Evolutionary conservation across 306 rosid genomes (phyloP), one percentile per base, ranked within the genome.

Genomic region (Fagus sylvatica): DNA sequence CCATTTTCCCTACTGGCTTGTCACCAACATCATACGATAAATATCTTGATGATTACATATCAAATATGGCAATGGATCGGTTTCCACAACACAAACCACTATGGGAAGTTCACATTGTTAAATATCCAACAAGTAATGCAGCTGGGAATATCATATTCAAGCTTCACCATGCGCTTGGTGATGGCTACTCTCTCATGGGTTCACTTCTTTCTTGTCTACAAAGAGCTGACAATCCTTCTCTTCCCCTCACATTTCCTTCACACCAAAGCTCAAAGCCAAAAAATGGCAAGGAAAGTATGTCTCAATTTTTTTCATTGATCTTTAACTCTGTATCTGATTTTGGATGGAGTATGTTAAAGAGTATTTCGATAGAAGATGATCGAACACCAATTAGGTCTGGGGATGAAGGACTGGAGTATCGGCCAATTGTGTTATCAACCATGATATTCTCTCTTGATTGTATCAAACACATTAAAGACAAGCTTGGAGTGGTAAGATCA

Each of bases 81-180:
- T 53, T 85, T 10, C 69, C 86, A 51, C 78, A 83, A 68, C 60
- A 40, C 40, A 90, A 48, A 39, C 93, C 93, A 22, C 39, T 87
- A 15, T 90, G 93, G 93, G 85, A 87, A 76, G 9, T 91, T 53
- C 93, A 91, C 80, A 32, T 85, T 1, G 4, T 90, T 12, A 88
- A 86, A 7, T 78, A 83, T 75, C 88, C 92, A 1, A 88, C 95
- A 40, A 81, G 39, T 7, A 59, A 43, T 72, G 76, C 90, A 54
- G 74, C 74, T 15, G 77, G 90, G 1, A 70, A 11, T 12, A 0
- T 91, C 3, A 36, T 91, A 49, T 86, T 89, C 53, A 82, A 82
- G 69, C 83, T 87, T 71, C 93, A 88, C 53, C 96, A 88, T 72
- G 88, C 93, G 16, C 91, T 88, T 61, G 96, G 91, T 6, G 93